Evolutionary conservation across 495 filamentous ascomycete genomes (phyloP).

Genomic region (Penicillium malachiteum): DNA sequence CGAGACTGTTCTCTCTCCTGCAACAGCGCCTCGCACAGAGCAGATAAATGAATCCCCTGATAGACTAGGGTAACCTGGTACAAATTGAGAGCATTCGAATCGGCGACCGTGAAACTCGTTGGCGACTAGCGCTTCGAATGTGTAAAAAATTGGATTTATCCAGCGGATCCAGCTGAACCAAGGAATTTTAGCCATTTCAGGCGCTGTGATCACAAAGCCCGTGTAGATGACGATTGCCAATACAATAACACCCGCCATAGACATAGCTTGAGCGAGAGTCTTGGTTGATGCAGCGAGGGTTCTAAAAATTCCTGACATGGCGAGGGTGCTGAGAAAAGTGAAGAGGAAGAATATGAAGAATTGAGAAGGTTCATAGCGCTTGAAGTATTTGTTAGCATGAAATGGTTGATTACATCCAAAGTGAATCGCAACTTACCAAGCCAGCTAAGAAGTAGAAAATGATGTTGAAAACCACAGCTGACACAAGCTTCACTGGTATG

Average conservation of each 20-base stretch:
- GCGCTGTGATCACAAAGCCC: conserved; percentile 46
- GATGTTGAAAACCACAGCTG: conserved; percentile 51
- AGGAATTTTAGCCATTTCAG: conserved; percentile 42
- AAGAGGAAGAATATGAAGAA: conserved; percentile 66
- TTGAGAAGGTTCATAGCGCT: conserved; percentile 46
- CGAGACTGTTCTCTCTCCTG: conserved; percentile 51
- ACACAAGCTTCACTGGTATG: conserved; percentile 54
- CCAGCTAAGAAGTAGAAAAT: conserved; percentile 61
- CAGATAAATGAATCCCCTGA: conserved; percentile 49
- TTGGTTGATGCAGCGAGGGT: conserved; percentile 47
- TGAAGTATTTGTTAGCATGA: conserved; percentile 6
- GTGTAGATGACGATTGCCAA: conserved; percentile 48
- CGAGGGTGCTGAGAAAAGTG: conserved; percentile 52
- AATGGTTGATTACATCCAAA: neutral
- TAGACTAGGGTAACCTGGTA: conserved; percentile 53
- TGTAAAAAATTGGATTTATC: conserved; percentile 47
- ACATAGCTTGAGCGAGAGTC: conserved; percentile 51
- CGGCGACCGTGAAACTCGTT: conserved; percentile 61
- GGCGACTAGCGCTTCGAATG: conserved; percentile 42
- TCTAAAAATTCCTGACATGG: conserved; percentile 55
- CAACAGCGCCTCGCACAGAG: conserved; percentile 52
- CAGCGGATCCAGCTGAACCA: conserved; percentile 54
- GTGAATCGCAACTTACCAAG: conserved; percentile 32
- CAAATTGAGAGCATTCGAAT: conserved; percentile 47
- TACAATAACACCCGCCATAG: conserved; percentile 46